phyloP scores from a whole-genome alignment of 192 early-diverging fungal species.

The Gonapodya sp. region DNA sequence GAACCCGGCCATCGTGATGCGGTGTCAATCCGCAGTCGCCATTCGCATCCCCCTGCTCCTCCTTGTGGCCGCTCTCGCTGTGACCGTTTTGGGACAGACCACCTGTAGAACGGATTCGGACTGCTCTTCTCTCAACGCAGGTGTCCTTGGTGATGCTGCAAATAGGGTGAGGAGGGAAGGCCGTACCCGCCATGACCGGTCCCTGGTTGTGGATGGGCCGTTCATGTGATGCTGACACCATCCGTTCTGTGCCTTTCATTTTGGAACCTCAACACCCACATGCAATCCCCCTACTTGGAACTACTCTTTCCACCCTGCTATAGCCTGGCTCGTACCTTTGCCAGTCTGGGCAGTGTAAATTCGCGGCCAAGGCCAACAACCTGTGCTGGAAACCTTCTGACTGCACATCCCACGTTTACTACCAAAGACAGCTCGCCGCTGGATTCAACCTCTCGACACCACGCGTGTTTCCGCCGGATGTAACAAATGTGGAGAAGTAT shows the following conservation, averaged over 20 bases:
- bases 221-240: no score
- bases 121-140: background rate
- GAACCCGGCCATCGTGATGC: background rate
- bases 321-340: background rate
- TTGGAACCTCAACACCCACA: background rate
- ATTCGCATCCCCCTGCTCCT: background rate
- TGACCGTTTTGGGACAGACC: no score
- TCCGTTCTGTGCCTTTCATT: no score
- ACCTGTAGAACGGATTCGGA: background rate
- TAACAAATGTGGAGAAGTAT: background rate
- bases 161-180: background rate
- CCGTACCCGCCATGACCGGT: no score
- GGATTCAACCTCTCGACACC: background rate
- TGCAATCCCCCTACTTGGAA: background rate
- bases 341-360: background rate
- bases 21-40: background rate
- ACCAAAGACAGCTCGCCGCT: background rate
- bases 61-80: background rate
- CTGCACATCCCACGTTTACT: background rate
- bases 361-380: background rate
- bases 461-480: background rate
- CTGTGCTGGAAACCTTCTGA: background rate
- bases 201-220: no score
- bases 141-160: background rate
- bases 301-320: background rate